Evolutionary conservation across 805 yeast species (phyloP), one percentile per base, ranked within the genome.

Genomic region (Jamesozyma jinghongensis): DNA sequence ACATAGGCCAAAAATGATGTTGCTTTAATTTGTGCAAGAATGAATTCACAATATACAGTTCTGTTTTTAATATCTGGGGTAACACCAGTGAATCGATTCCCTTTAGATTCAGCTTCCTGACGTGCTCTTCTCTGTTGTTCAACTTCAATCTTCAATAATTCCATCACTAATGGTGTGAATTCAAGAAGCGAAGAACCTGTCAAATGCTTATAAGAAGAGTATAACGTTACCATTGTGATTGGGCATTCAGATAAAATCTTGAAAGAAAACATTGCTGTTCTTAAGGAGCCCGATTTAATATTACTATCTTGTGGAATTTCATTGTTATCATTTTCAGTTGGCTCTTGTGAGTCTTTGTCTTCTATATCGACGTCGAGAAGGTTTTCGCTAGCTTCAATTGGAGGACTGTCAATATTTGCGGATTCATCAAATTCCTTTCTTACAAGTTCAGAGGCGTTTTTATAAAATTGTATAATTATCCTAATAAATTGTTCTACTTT

Each of bases 221-320:
- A 86, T 39, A 94, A 68, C 6, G 95, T 78, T 3, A 92, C 98
- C 80, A 92, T 83, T 3, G 95, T 87, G 31, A 92, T 90, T 8
- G 99, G 99, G 57, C 97, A 88, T 60, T 92, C 99, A 0, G 95
- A 85, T 44, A 92, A 71, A 12, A 90, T 85, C 57, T 87, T 88
- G 70, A 92, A 90, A 1, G 97, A 87, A 48, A 61, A 70, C 73
- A 85, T 74, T 4, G 95, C 81, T 46, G 73, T 74, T 34, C 73
- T 72, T 40, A 87, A 67, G 2, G 72, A 66, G 43, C 77, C 78
- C 8, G 44, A 25, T 22, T 36, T 17, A 16, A 36, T 29, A 22
- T 8, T 32, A 13, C 16, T 17, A 26, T 40, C 32, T 18, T 34
- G 34, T 10, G 19, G 33, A 6, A 38, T 32, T 16, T 32, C 33